Evolutionary conservation across 495 filamentous ascomycete genomes (phyloP).

Genomic region (Daldinia childiae): DNA sequence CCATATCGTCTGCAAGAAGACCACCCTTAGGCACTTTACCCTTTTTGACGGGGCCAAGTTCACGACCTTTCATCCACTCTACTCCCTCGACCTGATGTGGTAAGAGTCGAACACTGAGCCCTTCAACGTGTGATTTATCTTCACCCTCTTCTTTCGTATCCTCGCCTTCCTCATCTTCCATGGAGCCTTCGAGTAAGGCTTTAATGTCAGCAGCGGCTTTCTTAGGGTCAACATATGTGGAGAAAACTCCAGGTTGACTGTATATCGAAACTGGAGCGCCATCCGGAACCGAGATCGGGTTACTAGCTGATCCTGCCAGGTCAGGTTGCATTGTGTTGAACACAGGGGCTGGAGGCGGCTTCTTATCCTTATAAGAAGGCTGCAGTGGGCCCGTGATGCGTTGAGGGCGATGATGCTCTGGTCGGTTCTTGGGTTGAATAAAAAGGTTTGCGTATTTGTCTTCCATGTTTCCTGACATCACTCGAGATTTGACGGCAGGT

Average conservation of each 20-base stretch:
- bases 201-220: slow-evolving; percentile 89
- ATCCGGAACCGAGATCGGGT: slow-evolving; percentile 44
- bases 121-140: slow-evolving; percentile 61
- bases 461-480: slow-evolving; percentile 38
- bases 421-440: slow-evolving; percentile 54
- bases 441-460: slow-evolving; percentile 55
- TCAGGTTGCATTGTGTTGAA: slow-evolving; percentile 49
- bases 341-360: slow-evolving; percentile 47
- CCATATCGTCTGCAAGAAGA: slow-evolving; percentile 91
- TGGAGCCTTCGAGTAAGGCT: slow-evolving; percentile 83
- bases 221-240: slow-evolving; percentile 75
- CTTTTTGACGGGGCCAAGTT: slow-evolving; percentile 79
- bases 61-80: slow-evolving; percentile 90
- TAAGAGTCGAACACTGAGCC: slow-evolving; percentile 83
- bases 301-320: slow-evolving; percentile 35
- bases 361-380: slow-evolving; percentile 49
- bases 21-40: slow-evolving; percentile 84
- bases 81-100: slow-evolving; percentile 95
- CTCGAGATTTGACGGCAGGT: slow-evolving; percentile 41
- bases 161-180: slow-evolving; percentile 81
- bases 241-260: slow-evolving; percentile 62
- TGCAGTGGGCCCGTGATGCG: slow-evolving; percentile 52
- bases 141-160: slow-evolving; percentile 61
- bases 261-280: slow-evolving; percentile 41
- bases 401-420: slow-evolving; percentile 58